A percentile compares a stretch with the other conserved stretches of the same genome.
Conservation (phyloP, 2,329 filamentous ascomycete species). For the Pseudogymnoascus sp. region DNA sequence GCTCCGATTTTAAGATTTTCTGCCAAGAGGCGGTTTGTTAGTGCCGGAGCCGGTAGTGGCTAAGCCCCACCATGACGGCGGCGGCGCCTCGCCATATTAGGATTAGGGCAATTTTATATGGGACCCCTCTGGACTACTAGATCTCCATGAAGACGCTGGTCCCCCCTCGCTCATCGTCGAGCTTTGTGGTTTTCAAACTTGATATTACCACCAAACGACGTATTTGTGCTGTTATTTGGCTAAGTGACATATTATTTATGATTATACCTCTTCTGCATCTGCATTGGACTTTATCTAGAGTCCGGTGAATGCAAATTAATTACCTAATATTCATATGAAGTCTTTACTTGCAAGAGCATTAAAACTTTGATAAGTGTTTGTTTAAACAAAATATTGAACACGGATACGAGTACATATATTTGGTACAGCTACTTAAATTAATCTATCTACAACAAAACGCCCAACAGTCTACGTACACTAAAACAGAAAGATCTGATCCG, state of each 20-base stretch:
- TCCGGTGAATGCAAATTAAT: not conserved
- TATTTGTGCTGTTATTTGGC: no score
- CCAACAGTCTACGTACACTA: constrained; percentile 22
- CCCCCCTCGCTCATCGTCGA: not conserved
- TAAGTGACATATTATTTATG: not conserved
- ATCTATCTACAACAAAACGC: not conserved
- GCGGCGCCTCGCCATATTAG: not conserved
- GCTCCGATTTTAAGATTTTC: not conserved
- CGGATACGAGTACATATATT: not conserved
- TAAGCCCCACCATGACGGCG: not conserved
- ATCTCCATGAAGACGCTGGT: constrained; percentile 5
- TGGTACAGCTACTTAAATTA: not conserved
- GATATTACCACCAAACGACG: not conserved
- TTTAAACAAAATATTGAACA: not conserved
- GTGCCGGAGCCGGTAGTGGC: not conserved
- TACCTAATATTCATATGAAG: not conserved
- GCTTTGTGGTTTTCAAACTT: not conserved
- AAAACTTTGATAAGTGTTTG: not conserved
- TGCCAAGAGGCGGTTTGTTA: not conserved
- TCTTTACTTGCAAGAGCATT: not conserved
- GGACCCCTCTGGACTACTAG: not conserved
- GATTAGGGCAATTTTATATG: not conserved
- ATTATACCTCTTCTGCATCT: not conserved
- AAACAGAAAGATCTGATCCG: constrained; percentile 48
- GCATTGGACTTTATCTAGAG: not conserved